Percentiles rank a stretch among this genome's conserved stretches.
These are phyloP conservation scores for Lonicera japonica DNA, from an alignment of 129 eudicot species.

Conservation along the genomic window DNA sequence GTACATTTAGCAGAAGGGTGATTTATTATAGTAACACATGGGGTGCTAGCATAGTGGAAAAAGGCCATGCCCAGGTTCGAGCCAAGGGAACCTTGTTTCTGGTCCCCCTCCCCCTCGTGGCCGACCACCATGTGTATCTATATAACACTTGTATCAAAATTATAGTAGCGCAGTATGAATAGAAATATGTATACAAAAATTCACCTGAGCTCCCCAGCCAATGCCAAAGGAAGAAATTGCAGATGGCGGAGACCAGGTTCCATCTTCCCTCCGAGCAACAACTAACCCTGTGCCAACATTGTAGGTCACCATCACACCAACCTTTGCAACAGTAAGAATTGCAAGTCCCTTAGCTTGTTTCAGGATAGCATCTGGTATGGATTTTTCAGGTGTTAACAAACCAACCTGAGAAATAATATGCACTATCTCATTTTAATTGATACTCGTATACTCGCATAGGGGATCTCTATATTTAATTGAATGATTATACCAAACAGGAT, in stretches of 20 bases:
- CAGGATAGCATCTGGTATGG: conserved; percentile 50
- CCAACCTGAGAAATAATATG: conserved; percentile 30
- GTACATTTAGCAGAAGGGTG: not conserved
- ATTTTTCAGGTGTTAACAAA: conserved; percentile 39
- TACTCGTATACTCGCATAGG: too few relatives aligned
- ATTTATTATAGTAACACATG: too few relatives aligned
- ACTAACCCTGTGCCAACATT: conserved; percentile 57
- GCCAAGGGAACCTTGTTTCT: too few relatives aligned
- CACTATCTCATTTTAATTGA: not conserved
- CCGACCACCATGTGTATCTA: too few relatives aligned
- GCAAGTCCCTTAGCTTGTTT: conserved; percentile 64
- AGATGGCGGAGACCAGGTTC: conserved; percentile 67
- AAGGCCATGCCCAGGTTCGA: too few relatives aligned
- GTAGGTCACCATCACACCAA: conserved; percentile 50
- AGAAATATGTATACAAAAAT: not conserved
- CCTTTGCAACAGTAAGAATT: conserved; percentile 53
- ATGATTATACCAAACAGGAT: not conserved
- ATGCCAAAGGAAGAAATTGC: conserved; percentile 59
- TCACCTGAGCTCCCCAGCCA: conserved; percentile 81
- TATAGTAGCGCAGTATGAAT: too few relatives aligned
- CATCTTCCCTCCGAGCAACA: conserved; percentile 52
- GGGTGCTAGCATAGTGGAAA: too few relatives aligned
- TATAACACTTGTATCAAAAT: too few relatives aligned
- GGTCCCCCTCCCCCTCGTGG: too few relatives aligned
- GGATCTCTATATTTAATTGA: not conserved